Conservation (phyloP, 768 basidiomycete genomes). For the Mycena pura region DNA sequence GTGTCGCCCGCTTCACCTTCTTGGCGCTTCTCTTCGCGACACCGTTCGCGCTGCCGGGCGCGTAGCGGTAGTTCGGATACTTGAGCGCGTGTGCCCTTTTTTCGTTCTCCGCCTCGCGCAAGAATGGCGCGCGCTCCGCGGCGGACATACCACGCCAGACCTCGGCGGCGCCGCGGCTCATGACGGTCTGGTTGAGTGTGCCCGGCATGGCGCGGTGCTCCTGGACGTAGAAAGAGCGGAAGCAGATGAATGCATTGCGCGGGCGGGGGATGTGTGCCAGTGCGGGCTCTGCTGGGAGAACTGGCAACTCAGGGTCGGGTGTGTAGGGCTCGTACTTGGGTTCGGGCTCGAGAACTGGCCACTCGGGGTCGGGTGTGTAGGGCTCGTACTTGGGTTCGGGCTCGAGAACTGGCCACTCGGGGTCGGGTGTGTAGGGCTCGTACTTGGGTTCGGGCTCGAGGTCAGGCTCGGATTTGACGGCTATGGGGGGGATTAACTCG, state of each 20-base stretch:
- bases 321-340: not conserved
- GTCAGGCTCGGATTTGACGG: constrained; percentile 6
- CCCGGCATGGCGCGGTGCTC: constrained; percentile 6
- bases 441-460: no score
- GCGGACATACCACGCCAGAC: constrained; percentile 59
- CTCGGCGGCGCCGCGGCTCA: constrained; percentile 66
- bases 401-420: no score
- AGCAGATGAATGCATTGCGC: constrained; percentile 64
- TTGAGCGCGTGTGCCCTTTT: constrained; percentile 48
- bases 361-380: constrained; percentile 51
- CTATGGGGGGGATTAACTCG: not conserved
- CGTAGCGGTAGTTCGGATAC: constrained; percentile 57
- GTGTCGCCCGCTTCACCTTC: not conserved
- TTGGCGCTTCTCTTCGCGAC: not conserved
- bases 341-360: not conserved
- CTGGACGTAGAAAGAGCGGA: constrained; percentile 51
- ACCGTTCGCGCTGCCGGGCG: constrained; percentile 17
- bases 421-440: not conserved
- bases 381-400: constrained; percentile 36
- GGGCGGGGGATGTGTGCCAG: constrained; percentile 50
- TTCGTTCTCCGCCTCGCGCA: constrained; percentile 47
- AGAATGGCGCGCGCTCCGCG: constrained; percentile 45
- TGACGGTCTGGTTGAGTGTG: constrained; percentile 41
- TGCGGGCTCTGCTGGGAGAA: not conserved
- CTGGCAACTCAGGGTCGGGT: not conserved